Base-by-base conservation (phyloP, 225 moss, liverwort and hornwort genomes). In the Sphagnum contortum region DNA sequence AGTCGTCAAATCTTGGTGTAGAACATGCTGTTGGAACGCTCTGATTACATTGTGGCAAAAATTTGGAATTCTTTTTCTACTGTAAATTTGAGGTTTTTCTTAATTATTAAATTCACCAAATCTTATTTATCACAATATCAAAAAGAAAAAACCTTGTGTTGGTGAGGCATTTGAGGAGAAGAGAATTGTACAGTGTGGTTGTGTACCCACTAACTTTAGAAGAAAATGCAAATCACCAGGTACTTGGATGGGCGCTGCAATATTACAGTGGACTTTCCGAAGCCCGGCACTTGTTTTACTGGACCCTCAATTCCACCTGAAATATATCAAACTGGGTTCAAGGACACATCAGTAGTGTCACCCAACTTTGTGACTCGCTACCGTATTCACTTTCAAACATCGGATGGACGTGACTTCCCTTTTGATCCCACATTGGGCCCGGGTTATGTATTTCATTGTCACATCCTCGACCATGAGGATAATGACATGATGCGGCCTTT, bases 401-500 rank as follows among this genome's bases (percentile, higher is more conserved):
- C 3, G 49, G 29, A 2, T 58, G 8, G 11, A 5, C 4, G 1
- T 11, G 48, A 4, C 60, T 60, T 10, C 50, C 68, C 8, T 68
- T 68, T 45, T 44, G 60, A 29, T 44, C 68, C n/a, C 49, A 29
- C 29, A 29, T 29, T 29, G 29, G 29, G 29, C 29, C 68, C 14
- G 2, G 49, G 9, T 58, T 58, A 48, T 59, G 59, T 4, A 59
- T 58, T 0, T 68, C 48, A 68, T 52, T 68, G 68, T 50, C 68
- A 68, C 57, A 68, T 68, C 49, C 11, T 60, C 5, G 68, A 68
- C 59, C 68, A 68, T 29, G 68, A 68, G 46, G 68, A 68, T 59
- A 68, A 68, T 44, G 68, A 68, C 48, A 68, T 68, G 60, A 68
- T 68, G 68, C 50, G 50, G 0, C 68, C 68, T 8, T 57, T 5